Evolutionary conservation across 768 basidiomycete species (phyloP), one percentile per base, ranked within the genome.

Genomic region (Pleurotus eryngii): DNA sequence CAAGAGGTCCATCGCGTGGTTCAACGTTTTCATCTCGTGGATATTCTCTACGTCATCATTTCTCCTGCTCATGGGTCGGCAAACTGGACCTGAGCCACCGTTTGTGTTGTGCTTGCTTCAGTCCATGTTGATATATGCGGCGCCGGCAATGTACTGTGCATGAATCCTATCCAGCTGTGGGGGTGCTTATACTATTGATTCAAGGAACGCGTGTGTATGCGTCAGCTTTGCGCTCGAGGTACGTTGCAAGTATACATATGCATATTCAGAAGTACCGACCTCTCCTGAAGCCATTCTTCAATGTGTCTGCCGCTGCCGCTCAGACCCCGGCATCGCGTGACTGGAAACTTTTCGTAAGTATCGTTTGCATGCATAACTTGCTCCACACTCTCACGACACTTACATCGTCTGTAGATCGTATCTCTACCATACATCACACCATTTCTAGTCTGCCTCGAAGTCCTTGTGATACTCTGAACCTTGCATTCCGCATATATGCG

Each of bases 51-150:
- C 59, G 17, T 26, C 65, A 30, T 59, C 65, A 9, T 67, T 62
- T 45, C 49, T 68, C 9, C 57, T 70, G 43, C 56, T 65, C 9
- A 55, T 67, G 30, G 64, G 67, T 4, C 47, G 57, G 8, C 68
- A 68, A 47, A 51, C 49, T 39, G 64, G 65, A 17, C 60, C 58
- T 11, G 56, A 63, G 24, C 67, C 65, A 14, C 62, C 63, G 4
- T 63, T 59, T 45, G 65, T 62, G 14, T 17, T 65, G 5, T 69
- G 68, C 40, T 14, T 68, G n/a, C 53, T 64, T 6, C 67, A 70
- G 47, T 65, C 66, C 14, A 51, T 59, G 8, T 54, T 69, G n/a
- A 64, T 70, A 11, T 67, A 70, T 40, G 61, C 68, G n/a, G 46
- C 57, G 0, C 67, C 68, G 4, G 45, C 61, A 22, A 57, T 67